Conservation (phyloP, 352 stramenopile species). For the Phytophthora vignae region DNA sequence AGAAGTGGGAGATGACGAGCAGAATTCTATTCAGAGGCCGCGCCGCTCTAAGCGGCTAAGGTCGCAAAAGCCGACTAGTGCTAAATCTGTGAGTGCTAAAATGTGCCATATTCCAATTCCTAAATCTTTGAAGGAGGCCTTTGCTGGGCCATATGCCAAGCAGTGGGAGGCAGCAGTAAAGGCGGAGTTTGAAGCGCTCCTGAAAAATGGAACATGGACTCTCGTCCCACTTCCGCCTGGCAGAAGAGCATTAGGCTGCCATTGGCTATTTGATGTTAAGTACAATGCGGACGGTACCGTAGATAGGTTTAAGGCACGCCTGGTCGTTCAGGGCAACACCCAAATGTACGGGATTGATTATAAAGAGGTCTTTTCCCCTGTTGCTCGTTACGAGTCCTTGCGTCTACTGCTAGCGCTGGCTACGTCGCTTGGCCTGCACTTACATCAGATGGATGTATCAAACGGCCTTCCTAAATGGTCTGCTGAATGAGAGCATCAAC, state of each 20-base stretch:
- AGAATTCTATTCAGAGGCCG: background rate
- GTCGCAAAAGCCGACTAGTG: background rate
- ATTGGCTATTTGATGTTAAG: conserved; percentile 21
- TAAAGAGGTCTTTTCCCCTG: conserved; percentile 11
- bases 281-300: background rate
- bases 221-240: background rate
- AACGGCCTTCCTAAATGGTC: conserved; percentile 16
- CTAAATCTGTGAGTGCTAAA: no score
- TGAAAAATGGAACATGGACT: background rate
- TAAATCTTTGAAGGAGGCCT: background rate
- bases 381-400: conserved; percentile 12
- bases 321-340: background rate
- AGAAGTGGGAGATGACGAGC: no score
- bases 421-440: background rate
- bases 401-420: background rate
- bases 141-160: background rate
- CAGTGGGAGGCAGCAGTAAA: background rate
- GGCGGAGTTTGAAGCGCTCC: background rate
- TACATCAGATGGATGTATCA: background rate
- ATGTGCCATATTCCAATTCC: background rate
- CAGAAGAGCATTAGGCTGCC: conserved; percentile 8
- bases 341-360: conserved; percentile 24
- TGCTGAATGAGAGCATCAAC: conserved; percentile 11
- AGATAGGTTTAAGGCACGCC: background rate
- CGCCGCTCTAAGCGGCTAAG: background rate